These are phyloP conservation scores for Xylariaceae sp. DNA, from an alignment of 2,329 filamentous ascomycete species.

Conservation along the genomic window DNA sequence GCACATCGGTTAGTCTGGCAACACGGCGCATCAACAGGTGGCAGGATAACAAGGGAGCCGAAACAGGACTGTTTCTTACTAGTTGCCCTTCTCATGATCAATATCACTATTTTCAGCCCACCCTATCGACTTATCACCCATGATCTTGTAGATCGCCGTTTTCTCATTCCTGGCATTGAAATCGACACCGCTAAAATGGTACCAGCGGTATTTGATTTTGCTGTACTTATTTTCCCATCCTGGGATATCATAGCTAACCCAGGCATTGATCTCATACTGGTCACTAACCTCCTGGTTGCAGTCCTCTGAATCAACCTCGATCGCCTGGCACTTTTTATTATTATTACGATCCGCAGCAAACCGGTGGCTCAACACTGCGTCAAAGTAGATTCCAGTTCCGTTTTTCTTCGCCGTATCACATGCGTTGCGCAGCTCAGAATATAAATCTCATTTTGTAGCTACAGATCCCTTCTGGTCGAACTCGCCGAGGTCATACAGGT, in stretches of 20 bases:
- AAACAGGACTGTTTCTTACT: constrained; percentile 8
- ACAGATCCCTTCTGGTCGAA: constrained; percentile 71
- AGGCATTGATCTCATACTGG: constrained; percentile 68
- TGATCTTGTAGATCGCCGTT: constrained; percentile 69
- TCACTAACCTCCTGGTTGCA: constrained; percentile 56
- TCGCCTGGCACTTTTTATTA: constrained; percentile 62
- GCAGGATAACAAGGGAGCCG: background rate
- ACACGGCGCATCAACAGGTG: background rate
- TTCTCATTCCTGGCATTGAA: constrained; percentile 62
- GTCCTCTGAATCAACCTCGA: constrained; percentile 60
- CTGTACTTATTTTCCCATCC: constrained; percentile 66
- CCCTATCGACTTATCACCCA: constrained; percentile 59
- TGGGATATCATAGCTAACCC: constrained; percentile 70
- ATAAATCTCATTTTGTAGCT: constrained; percentile 72
- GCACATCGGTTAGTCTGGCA: background rate
- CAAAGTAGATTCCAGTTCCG: constrained; percentile 68
- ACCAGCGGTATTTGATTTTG: constrained; percentile 66
- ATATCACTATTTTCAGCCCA: constrained; percentile 57
- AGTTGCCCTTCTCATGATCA: constrained; percentile 66
- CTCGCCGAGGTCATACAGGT: constrained; percentile 73
- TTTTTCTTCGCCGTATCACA: constrained; percentile 55
- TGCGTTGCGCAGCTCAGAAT: constrained; percentile 64
- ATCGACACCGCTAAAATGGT: constrained; percentile 73
- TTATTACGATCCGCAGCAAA: constrained; percentile 71
- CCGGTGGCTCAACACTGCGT: constrained; percentile 76